phyloP scores from a whole-genome alignment of 352 stramenopile species.

The Halophytophthora batemanensis region DNA sequence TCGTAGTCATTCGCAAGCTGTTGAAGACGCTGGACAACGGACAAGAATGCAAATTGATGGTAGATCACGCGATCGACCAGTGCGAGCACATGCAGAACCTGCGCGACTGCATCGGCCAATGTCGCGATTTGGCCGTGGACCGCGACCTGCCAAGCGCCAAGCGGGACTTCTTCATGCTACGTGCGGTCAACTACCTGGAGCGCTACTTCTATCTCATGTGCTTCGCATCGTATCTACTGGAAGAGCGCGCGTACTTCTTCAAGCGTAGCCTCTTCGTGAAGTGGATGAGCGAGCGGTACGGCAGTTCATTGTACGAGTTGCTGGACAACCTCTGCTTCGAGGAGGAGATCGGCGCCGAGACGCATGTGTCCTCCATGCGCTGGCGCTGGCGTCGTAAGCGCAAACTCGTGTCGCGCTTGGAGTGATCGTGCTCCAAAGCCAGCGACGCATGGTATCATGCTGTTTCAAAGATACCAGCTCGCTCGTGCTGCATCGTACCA shows the following conservation, averaged over 20 bases:
- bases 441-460: no score
- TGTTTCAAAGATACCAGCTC: no score
- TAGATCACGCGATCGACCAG: constrained; percentile 74
- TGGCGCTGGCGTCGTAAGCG: constrained; percentile 87
- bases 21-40: constrained; percentile 72
- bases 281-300: constrained; percentile 85
- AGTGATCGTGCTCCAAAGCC: constrained; percentile 25
- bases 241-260: constrained; percentile 59
- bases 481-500: no score
- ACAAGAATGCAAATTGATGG: constrained; percentile 51
- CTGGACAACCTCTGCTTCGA: constrained; percentile 87
- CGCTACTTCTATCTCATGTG: constrained; percentile 89
- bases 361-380: constrained; percentile 80
- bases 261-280: constrained; percentile 59
- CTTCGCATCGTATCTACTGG: constrained; percentile 84
- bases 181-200: constrained; percentile 87
- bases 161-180: constrained; percentile 80
- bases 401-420: constrained; percentile 78
- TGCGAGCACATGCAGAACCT: constrained; percentile 86
- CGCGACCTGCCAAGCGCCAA: constrained; percentile 59
- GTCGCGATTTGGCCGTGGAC: constrained; percentile 72
- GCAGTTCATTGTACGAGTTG: constrained; percentile 78
- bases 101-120: constrained; percentile 80
- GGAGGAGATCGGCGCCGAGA: constrained; percentile 73
- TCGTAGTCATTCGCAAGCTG: constrained; percentile 73